Percentiles rank a stretch among this genome's conserved stretches.
phyloP scores from a whole-genome alignment of 148 eudicot genomes.

The Camellia granthamiana region DNA sequence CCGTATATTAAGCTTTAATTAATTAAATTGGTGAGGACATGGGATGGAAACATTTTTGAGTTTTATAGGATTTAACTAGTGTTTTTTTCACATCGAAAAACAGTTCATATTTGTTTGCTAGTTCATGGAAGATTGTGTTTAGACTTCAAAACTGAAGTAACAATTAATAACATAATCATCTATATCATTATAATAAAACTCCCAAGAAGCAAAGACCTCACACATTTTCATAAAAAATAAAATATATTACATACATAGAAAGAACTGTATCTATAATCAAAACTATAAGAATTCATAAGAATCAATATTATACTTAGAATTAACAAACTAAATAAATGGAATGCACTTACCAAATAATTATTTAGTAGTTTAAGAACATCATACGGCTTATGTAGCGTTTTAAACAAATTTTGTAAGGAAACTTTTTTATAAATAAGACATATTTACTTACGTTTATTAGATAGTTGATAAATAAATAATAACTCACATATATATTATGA shows the following conservation, averaged over 20 bases:
- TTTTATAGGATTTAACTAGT: not conserved
- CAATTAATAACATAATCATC: not conserved
- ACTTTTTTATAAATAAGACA: no score
- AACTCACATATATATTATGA: no score
- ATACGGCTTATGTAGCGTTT: no score
- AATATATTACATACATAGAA: not conserved
- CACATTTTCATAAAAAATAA: not conserved
- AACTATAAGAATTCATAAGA: not conserved
- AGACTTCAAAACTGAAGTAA: not conserved
- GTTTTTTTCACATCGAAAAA: not conserved
- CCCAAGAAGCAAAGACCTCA: not conserved
- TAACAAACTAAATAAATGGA: not conserved
- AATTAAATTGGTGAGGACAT: no score
- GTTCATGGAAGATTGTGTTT: not conserved
- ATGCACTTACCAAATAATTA: no score
- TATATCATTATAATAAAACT: not conserved
- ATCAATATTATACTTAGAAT: not conserved
- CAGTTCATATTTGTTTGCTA: not conserved
- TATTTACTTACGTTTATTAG: no score
- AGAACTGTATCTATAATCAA: no score
- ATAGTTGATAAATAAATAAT: no score
- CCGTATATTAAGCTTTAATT: no score
- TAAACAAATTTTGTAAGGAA: no score
- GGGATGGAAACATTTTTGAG: not conserved
- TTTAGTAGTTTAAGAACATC: no score